Base-by-base conservation (phyloP, 345 rosid genomes). In the Hypericum androsaemum region DNA sequence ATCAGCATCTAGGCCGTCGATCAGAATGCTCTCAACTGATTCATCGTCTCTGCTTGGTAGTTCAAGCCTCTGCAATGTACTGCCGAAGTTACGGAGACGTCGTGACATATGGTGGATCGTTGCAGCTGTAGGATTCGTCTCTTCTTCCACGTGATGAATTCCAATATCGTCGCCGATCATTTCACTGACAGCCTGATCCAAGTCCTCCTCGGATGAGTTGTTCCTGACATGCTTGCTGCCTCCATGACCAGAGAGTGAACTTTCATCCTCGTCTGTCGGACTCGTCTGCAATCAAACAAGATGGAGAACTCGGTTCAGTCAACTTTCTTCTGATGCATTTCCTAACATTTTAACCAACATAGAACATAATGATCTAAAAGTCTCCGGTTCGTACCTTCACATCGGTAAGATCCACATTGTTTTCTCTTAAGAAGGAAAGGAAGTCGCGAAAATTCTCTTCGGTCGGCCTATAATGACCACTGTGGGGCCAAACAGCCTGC, bases 401-500 rank as follows among this genome's bases (percentile, higher is more conserved):
- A 70, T 82, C 77, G 6, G 77, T 71, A 52, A 83, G 76, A 70
- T 88, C 95, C 8, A 88, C 85, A 47, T 83, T 67, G 69, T 88
- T 85, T 65, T 83, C 95, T 59, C 60, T 32, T 8, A 92, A 80
- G 66, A 80, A 92, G 14, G 77, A 73, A 45, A 81, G 50, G 45
- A 92, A 81, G 42, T 92, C 94, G 68, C 71, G 53, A 63, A 90
- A 84, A 56, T 84, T 90, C 58, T 84, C 84, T 65, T 83, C 73
- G 0, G 97, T 85, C 10, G 98, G 98, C 54, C 74, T 79, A 81
- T 92, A 92, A 64, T 92, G 98, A 39, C 98, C 98, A 53, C 98
- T 92, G 62, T 92, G 97, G 58, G 85, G 90, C 98, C 98, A 92
- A 63, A 92, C 95, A 45, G 94, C 95, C 84, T 84, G 78, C 56